Percentiles rank a stretch among this genome's conserved stretches.
phyloP scores from a whole-genome alignment of 768 basidiomycete species.

The Gloeopeniophorella convolvens region DNA sequence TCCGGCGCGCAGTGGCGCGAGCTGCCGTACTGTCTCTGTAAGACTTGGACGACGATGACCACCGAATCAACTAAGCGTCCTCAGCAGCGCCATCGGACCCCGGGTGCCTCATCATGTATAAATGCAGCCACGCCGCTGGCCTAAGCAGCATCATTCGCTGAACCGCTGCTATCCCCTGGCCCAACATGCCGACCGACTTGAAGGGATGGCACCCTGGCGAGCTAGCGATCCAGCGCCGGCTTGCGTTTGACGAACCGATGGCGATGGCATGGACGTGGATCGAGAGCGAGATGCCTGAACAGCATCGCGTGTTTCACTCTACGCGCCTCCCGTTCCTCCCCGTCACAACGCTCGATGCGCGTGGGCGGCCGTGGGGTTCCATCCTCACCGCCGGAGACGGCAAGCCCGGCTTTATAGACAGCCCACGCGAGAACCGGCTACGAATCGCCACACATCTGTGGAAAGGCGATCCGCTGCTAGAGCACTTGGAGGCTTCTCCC shows the following conservation, averaged over 20 bases:
- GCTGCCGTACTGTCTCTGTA: no score
- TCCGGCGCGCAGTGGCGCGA: no score
- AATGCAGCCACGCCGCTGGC: no score
- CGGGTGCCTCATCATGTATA: no score
- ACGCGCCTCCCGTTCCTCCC: slow-evolving; percentile 38
- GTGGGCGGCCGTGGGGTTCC: slow-evolving; percentile 52
- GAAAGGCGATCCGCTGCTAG: slow-evolving; percentile 48
- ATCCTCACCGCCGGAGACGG: slow-evolving; percentile 43
- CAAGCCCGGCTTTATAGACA: slow-evolving; percentile 36
- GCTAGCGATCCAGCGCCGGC: slow-evolving; percentile 40
- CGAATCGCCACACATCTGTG: slow-evolving; percentile 38
- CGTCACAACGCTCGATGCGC: slow-evolving; percentile 45
- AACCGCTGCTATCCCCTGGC: no score
- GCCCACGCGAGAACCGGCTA: slow-evolving; percentile 32
- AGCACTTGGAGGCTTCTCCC: no score
- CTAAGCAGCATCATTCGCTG: no score
- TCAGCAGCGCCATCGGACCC: no score
- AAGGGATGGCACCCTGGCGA: slow-evolving; percentile 45
- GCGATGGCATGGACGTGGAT: slow-evolving; percentile 36
- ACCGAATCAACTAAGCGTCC: no score
- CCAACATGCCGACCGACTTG: no score
- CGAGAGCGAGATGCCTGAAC: slow-evolving; percentile 38
- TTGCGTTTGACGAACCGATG: slow-evolving; percentile 36
- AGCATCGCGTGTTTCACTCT: slow-evolving; percentile 6
- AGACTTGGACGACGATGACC: no score